Evolutionary conservation across 176 grass and related monocot genomes (phyloP).

Genomic region (Miscanthus lutarioriparius): DNA sequence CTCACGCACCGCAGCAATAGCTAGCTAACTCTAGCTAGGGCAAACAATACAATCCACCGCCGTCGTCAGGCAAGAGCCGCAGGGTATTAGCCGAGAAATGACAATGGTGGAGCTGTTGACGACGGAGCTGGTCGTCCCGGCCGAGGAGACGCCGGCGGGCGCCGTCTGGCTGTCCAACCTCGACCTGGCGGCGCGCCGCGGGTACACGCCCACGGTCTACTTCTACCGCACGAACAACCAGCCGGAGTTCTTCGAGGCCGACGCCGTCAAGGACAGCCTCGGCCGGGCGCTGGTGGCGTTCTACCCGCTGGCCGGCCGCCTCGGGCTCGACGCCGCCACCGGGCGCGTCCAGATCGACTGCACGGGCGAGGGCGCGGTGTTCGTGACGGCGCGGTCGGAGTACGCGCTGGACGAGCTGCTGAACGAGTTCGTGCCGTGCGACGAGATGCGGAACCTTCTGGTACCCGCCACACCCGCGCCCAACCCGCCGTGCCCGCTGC

Average conservation of each 20-base stretch:
- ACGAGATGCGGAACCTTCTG: constrained; percentile 39
- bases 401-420: constrained; percentile 37
- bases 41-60: neutral
- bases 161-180: constrained; percentile 74
- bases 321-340: neutral
- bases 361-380: constrained; percentile 51
- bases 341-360: constrained; percentile 63
- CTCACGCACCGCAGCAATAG: neutral
- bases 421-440: constrained; percentile 38
- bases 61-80: too few relatives aligned
- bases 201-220: constrained; percentile 69
- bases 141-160: constrained; percentile 46
- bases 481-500: constrained; percentile 23
- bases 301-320: constrained; percentile 74
- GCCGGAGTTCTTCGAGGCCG: constrained; percentile 38
- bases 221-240: constrained; percentile 37
- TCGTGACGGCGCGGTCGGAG: constrained; percentile 34
- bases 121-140: constrained; percentile 53
- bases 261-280: constrained; percentile 35
- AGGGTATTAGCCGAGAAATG: neutral
- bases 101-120: constrained; percentile 41
- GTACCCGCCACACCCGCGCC: constrained; percentile 25
- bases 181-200: constrained; percentile 42
- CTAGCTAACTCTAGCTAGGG: neutral
- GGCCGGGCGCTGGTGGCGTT: constrained; percentile 55